Evolutionary conservation across 164 flowering plant species (phyloP).

Genomic region (Echeveria elegans): DNA sequence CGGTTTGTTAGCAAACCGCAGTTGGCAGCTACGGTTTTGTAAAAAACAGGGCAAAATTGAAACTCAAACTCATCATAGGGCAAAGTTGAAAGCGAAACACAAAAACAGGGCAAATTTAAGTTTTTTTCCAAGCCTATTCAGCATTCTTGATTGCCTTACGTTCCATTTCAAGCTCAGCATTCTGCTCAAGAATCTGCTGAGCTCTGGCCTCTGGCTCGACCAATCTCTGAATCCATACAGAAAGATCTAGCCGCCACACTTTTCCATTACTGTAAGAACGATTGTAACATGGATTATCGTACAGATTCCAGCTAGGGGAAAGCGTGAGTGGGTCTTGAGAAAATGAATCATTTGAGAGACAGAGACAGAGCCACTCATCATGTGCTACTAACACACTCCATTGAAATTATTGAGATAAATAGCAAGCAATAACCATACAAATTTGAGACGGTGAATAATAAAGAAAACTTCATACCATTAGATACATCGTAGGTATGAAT

Average conservation of each 20-base stretch:
- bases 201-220: slow-evolving; percentile 32
- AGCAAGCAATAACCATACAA: too few species aligned
- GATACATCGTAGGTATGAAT: too few species aligned
- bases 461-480: too few species aligned
- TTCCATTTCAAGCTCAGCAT: slow-evolving; percentile 43
- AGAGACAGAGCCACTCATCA: slow-evolving; percentile 22
- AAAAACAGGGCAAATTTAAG: too few species aligned
- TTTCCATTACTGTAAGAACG: slow-evolving; percentile 20
- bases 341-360: slow-evolving; percentile 12
- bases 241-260: slow-evolving; percentile 39
- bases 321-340: slow-evolving; percentile 24
- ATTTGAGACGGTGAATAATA: too few species aligned
- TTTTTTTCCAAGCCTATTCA: slow-evolving; percentile 38
- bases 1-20: too few species aligned
- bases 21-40: too few species aligned
- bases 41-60: too few species aligned
- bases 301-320: slow-evolving; percentile 63
- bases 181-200: slow-evolving; percentile 37
- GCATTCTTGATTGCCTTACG: slow-evolving; percentile 39
- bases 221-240: slow-evolving; percentile 52
- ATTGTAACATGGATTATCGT: slow-evolving; percentile 56
- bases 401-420: too few species aligned
- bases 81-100: too few species aligned
- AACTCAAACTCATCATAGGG: too few species aligned
- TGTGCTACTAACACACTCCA: too few species aligned